Conservation (phyloP, 495 filamentous ascomycete genomes). For the Coniosporium apollinis region DNA sequence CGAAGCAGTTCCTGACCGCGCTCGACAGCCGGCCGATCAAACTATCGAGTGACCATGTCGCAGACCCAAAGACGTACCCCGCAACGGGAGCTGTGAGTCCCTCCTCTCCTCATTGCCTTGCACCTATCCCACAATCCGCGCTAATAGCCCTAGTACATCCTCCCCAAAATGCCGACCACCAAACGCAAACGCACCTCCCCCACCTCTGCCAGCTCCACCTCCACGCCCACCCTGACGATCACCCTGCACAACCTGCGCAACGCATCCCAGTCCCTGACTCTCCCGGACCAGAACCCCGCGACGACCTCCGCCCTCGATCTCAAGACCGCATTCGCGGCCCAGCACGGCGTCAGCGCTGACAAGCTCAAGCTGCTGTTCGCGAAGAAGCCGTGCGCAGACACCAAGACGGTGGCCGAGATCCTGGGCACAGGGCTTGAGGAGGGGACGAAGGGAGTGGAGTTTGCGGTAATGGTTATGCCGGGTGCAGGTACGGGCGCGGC, state of each 20-base stretch:
- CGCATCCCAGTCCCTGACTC: slow-evolving; percentile 41
- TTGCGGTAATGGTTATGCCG: slow-evolving; percentile 77
- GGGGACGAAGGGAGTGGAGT: slow-evolving; percentile 38
- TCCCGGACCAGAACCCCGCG: slow-evolving; percentile 39
- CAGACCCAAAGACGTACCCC: slow-evolving; percentile 59
- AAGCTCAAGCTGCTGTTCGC: slow-evolving; percentile 72
- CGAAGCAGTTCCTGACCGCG: slow-evolving; percentile 62
- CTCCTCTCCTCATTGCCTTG: slow-evolving; percentile 1
- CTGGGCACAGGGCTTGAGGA: slow-evolving; percentile 16
- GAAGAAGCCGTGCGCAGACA: slow-evolving; percentile 65
- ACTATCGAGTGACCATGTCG: slow-evolving; percentile 68
- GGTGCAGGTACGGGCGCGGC: slow-evolving; percentile 29
- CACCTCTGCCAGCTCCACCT: slow-evolving; percentile 30
- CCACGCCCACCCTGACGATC: slow-evolving; percentile 21
- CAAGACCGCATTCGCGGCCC: slow-evolving; percentile 40
- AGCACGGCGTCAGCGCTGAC: slow-evolving; percentile 33
- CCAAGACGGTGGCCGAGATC: slow-evolving; percentile 45
- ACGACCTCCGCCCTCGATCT: slow-evolving; percentile 57
- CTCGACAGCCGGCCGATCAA: slow-evolving; percentile 64
- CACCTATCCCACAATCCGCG: slow-evolving; percentile 1
- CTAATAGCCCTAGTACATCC: slow-evolving; percentile 26
- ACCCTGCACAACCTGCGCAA: slow-evolving; percentile 53
- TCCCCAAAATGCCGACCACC: slow-evolving; percentile 22
- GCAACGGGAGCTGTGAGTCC: slow-evolving; percentile 49
- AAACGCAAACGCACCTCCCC: slow-evolving; percentile 28